These are phyloP conservation scores for Suhomyces sp. DNA, from an alignment of 805 yeast species.

Conservation along the genomic window DNA sequence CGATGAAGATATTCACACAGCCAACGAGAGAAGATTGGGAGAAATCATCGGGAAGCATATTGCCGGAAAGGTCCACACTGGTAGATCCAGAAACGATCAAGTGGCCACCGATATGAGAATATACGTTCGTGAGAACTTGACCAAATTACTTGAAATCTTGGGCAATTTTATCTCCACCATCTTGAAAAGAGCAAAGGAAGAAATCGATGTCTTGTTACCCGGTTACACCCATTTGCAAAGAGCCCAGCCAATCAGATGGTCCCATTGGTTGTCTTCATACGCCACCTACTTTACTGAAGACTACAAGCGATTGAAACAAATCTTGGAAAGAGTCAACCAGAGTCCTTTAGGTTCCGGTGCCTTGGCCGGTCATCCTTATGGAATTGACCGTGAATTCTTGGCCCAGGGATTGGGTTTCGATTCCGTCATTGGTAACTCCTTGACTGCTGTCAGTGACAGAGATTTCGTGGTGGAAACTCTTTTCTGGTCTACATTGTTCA, in stretches of 20 bases:
- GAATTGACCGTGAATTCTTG: conserved; percentile 91
- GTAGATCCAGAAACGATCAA: conserved; percentile 97
- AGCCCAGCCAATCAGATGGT: conserved; percentile 99
- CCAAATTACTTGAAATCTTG: conserved; percentile 55
- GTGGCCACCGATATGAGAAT: conserved; percentile 99
- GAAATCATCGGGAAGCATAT: conserved; percentile 91
- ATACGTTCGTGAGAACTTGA: conserved; percentile 78
- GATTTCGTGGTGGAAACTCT: conserved; percentile 94
- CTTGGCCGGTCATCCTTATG: conserved; percentile 98
- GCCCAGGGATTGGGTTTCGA: conserved; percentile 78
- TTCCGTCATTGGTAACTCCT: conserved; percentile 90
- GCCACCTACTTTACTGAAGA: conserved; percentile 95
- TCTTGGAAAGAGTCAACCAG: conserved; percentile 77
- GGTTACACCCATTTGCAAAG: conserved; percentile 98
- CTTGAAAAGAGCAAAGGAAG: conserved; percentile 72
- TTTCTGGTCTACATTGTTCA: conserved; percentile 93
- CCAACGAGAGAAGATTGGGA: conserved; percentile 96
- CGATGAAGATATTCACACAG: conserved; percentile 98
- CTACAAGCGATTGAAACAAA: conserved; percentile 77
- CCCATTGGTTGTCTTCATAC: conserved; percentile 93
- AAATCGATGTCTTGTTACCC: conserved; percentile 94
- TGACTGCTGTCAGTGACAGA: conserved; percentile 96
- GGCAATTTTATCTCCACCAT: conserved; percentile 66
- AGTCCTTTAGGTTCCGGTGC: conserved; percentile 98
- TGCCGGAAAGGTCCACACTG: conserved; percentile 99